phyloP scores from a whole-genome alignment of 805 yeast species.

The Sugiyamaella qingdaonensis region DNA sequence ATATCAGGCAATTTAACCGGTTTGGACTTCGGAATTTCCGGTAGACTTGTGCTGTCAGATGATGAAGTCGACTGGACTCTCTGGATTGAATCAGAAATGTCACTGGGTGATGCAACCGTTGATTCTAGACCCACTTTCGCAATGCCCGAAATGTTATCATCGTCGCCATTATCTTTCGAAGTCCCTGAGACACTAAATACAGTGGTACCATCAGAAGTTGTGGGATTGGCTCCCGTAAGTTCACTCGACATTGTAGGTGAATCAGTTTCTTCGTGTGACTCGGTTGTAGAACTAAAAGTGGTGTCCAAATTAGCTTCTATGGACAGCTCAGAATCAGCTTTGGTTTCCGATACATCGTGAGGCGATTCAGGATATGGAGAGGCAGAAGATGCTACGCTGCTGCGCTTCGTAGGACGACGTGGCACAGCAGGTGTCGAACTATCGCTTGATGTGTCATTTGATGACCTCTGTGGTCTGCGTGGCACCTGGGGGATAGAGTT shows the following conservation, averaged over 20 bases:
- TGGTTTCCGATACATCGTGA: not conserved
- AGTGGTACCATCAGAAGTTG: not conserved
- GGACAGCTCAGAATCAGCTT: not conserved
- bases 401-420: not conserved
- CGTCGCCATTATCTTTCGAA: too few relatives aligned
- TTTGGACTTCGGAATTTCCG: too few relatives aligned
- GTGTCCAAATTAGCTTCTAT: not conserved
- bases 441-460: not conserved
- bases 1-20: too few relatives aligned
- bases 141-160: too few relatives aligned
- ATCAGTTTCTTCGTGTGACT: not conserved
- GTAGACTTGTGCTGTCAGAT: too few relatives aligned
- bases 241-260: not conserved
- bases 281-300: not conserved
- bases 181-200: too few relatives aligned
- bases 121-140: too few relatives aligned
- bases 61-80: too few relatives aligned
- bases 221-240: not conserved
- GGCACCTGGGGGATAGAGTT: too few relatives aligned
- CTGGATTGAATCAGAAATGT: too few relatives aligned
- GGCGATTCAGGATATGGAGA: not conserved
- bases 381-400: not conserved
- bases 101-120: too few relatives aligned
- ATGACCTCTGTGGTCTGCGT: too few relatives aligned
- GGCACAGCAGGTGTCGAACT: slow-evolving; percentile 1